These are phyloP conservation scores for Coemansia sp. DNA, from an alignment of 192 early-diverging fungal genomes.

Conservation along the genomic window DNA sequence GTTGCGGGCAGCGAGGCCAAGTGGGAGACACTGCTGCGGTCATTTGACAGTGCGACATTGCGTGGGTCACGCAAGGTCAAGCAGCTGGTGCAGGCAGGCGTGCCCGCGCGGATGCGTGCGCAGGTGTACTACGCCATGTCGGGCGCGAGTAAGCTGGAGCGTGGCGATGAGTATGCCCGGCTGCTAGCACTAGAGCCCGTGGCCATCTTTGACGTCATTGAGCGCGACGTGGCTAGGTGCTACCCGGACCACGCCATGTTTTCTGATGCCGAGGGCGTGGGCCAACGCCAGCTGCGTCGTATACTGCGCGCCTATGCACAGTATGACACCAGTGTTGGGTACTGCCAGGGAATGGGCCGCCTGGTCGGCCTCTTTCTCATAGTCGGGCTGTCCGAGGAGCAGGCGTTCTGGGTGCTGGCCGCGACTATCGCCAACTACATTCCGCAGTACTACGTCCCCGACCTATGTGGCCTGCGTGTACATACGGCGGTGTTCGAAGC, in stretches of 20 bases:
- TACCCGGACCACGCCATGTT: conserved; percentile 91
- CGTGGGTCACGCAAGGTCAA: conserved; percentile 55
- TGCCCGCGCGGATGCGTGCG: conserved; percentile 32
- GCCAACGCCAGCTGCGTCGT: conserved; percentile 78
- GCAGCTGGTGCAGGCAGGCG: conserved; percentile 51
- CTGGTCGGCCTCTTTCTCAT: conserved; percentile 91
- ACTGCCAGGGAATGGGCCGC: conserved; percentile 97
- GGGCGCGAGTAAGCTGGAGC: conserved; percentile 22
- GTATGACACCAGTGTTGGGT: conserved; percentile 83
- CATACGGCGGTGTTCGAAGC: conserved; percentile 85
- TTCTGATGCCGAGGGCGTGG: conserved; percentile 63
- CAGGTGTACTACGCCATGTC: conserved; percentile 49
- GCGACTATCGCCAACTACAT: conserved; percentile 74
- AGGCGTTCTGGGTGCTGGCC: conserved; percentile 87
- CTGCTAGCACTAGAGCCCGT: conserved; percentile 23
- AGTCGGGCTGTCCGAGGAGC: conserved; percentile 77
- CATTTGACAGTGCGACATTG: conserved; percentile 41
- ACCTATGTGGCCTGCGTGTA: conserved; percentile 72
- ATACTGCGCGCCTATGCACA: conserved; percentile 87
- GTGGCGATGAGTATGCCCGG: conserved; percentile 34
- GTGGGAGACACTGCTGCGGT: conserved; percentile 42
- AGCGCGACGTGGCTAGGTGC: conserved; percentile 84
- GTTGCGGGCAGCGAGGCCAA: conserved; percentile 29
- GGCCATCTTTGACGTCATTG: conserved; percentile 87
- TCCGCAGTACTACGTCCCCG: conserved; percentile 78